Conservation (phyloP, 345 rosid genomes). For the Aegle marmelos region DNA sequence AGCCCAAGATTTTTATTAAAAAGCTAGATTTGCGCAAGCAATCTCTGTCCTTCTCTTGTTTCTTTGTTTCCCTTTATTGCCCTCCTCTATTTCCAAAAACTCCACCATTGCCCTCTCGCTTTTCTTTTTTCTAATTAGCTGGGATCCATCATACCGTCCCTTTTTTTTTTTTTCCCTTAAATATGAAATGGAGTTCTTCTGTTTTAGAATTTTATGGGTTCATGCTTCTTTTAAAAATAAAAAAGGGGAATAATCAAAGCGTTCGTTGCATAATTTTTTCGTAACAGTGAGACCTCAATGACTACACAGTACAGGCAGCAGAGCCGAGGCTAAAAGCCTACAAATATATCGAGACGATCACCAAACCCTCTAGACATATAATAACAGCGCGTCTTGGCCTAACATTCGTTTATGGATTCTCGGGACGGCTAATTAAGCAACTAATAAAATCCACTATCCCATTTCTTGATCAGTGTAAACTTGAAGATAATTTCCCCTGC, state of each 20-base stretch:
- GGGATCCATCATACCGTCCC: background rate
- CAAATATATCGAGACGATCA: constrained; percentile 42
- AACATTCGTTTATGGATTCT: constrained; percentile 29
- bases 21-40: constrained; percentile 41
- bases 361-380: constrained; percentile 11
- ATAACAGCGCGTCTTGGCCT: constrained; percentile 16
- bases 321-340: constrained; percentile 25
- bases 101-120: background rate
- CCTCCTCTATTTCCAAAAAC: background rate
- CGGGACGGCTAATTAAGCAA: background rate
- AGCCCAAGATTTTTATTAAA: constrained; percentile 12
- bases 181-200: background rate
- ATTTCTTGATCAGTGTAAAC: no score
- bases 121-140: background rate
- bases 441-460: background rate
- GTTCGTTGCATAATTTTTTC: background rate
- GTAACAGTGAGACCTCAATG: background rate
- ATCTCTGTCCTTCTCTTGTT: constrained; percentile 23
- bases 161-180: background rate
- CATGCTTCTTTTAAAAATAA: no score
- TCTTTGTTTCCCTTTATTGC: constrained; percentile 3
- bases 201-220: background rate
- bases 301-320: constrained; percentile 22
- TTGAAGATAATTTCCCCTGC: no score
- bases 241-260: background rate